Conservation (phyloP, 2,329 filamentous ascomycete species). For the Fusarium sp. region DNA sequence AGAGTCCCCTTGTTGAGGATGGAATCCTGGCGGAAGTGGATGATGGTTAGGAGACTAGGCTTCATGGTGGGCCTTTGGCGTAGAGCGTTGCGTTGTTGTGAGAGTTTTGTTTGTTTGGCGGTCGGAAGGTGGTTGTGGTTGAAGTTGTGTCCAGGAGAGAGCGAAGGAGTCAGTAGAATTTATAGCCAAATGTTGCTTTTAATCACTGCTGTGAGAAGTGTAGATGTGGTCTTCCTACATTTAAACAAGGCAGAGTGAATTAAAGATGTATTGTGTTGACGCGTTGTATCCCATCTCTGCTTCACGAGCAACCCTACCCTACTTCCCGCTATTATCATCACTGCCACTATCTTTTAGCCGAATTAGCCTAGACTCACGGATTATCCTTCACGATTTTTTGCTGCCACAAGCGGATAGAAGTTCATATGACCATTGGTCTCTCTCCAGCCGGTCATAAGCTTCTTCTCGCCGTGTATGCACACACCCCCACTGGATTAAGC, state of each 20-base stretch:
- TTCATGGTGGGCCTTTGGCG: neutral
- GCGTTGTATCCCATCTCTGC: neutral
- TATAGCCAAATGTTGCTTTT: neutral
- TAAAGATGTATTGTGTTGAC: neutral
- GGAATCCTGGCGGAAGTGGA: neutral
- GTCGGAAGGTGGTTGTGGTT: neutral
- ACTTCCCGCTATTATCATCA: too few species aligned
- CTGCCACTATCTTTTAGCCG: too few species aligned
- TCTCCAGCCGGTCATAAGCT: too few species aligned
- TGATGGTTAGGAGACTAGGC: neutral
- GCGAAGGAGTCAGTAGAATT: neutral
- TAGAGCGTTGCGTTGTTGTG: neutral
- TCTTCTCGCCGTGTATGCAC: too few species aligned
- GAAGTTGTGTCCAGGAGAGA: neutral
- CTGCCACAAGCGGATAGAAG: too few species aligned
- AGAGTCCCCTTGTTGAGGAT: neutral
- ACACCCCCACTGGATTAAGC: too few species aligned
- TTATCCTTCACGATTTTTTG: too few species aligned
- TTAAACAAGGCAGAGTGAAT: neutral
- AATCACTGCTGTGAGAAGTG: neutral
- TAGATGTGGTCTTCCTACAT: neutral
- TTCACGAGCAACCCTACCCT: neutral
- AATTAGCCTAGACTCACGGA: too few species aligned
- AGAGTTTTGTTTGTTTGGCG: neutral
- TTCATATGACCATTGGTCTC: too few species aligned